Base-by-base conservation (phyloP, 225 moss, liverwort and hornwort genomes). In the Asterella californica region DNA sequence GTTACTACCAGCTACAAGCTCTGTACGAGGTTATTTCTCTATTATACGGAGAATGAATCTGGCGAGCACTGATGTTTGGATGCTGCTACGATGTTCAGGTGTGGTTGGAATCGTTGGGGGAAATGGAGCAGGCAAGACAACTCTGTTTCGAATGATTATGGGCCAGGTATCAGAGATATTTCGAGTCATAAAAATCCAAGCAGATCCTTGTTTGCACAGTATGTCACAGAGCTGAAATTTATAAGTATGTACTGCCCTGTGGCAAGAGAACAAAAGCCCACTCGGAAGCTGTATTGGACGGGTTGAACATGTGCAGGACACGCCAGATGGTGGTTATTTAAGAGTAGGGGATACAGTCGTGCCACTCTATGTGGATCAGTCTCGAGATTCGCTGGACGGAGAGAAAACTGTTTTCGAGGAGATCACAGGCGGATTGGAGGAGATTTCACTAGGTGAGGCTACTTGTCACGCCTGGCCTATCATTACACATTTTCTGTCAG, bases 61-160 rank as follows among this genome's bases (percentile, higher is more conserved):
- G 6, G 17, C 1, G 30, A 32, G 38, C 18, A 5, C 36, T 46
- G 19, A 46, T 72, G 9, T 6, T 10, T 67, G 10, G 19, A 19
- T 70, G 21, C 33, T 54, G 15, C 33, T 75, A 21, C 37, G 7
- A 30, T 65, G 66, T 81, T 75, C 89, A 96, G 95, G 96, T 82
- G 93, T 97, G 32, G 96, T 97, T 73, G 96, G 96, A 66, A 86
- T 97, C 32, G 88, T 97, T 79, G 96, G 96, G 88, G 94, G 94
- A 71, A 97, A 97, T 81, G 96, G 96, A 72, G 91, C 93, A 79
- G 96, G 96, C n/a, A 97, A 97, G 83, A 93, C 96, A 38, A 97
- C 96, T 60, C 86, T 97, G 27, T 97, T 97, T 82, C 88, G 92
- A 49, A 94, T 97, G 96, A 97, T 97, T 54, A 83, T 94, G 83